Conservation (phyloP, 495 filamentous ascomycete species). For the Neurospora sp. region DNA sequence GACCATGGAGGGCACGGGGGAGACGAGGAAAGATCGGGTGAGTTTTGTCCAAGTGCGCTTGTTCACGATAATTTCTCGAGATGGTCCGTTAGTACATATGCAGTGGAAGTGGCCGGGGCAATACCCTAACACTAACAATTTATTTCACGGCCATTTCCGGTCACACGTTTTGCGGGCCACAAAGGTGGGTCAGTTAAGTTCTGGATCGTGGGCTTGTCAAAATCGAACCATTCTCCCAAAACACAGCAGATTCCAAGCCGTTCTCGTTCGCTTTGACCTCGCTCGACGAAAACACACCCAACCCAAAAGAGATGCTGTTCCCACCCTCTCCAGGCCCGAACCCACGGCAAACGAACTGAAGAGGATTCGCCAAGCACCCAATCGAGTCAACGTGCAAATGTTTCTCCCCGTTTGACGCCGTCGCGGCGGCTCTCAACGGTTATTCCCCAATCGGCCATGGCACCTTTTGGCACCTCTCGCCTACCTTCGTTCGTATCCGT, state of each 20-base stretch:
- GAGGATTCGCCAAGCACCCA: neutral
- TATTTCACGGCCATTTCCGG: slow-evolving; percentile 10
- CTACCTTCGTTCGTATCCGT: neutral
- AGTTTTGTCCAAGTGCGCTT: neutral
- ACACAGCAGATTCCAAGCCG: neutral
- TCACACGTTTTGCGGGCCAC: slow-evolving; percentile 16
- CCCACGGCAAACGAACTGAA: neutral
- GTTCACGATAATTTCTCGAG: slow-evolving; percentile 15
- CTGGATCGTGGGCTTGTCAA: slow-evolving; percentile 1
- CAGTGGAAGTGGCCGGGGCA: neutral
- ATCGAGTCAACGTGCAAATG: neutral
- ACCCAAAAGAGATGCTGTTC: neutral
- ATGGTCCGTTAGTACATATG: neutral
- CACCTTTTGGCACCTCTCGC: neutral
- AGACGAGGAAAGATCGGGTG: neutral
- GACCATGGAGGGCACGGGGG: neutral
- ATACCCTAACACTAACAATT: slow-evolving; percentile 15
- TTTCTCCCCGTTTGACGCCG: neutral
- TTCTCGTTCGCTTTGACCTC: neutral
- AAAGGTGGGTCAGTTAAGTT: slow-evolving; percentile 2
- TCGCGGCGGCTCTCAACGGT: neutral
- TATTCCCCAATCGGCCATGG: neutral
- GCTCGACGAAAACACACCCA: neutral
- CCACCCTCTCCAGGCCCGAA: neutral
- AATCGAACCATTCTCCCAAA: neutral